phyloP scores from a whole-genome alignment of 1,139 yeast genomes.

The Hyphopichia pseudoburtonii region DNA sequence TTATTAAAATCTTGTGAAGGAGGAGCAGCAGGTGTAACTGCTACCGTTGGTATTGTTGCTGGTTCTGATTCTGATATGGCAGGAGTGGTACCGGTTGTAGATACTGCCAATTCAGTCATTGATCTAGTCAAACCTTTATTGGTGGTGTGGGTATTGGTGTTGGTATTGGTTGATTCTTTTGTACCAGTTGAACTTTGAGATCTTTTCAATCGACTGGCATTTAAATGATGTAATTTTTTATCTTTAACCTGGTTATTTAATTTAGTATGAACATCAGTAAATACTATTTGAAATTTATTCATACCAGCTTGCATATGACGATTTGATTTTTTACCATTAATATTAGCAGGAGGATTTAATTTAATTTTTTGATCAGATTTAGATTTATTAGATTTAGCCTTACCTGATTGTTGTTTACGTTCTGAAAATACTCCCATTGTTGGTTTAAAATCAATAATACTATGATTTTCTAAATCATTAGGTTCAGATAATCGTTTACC shows the following conservation, averaged over 20 bases:
- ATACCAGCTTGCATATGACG: constrained; percentile 46
- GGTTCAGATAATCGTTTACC: constrained; percentile 1
- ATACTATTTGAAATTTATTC: constrained; percentile 54
- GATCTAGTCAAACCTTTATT: background rate
- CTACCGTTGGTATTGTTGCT: background rate
- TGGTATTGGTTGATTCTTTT: constrained; percentile 1
- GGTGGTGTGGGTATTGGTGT: constrained; percentile 1
- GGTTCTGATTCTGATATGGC: background rate
- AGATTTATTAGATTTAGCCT: background rate
- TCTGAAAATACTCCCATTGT: constrained; percentile 48
- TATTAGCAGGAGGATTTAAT: background rate
- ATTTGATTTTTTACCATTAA: constrained; percentile 6
- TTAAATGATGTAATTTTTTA: constrained; percentile 9
- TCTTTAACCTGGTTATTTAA: constrained; percentile 38
- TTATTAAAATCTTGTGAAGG: constrained; percentile 16
- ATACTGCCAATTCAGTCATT: background rate
- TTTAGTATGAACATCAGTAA: constrained; percentile 49
- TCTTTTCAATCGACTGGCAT: constrained; percentile 3
- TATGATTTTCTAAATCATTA: too few relatives aligned
- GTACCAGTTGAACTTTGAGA: background rate
- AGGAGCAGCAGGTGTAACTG: too few relatives aligned
- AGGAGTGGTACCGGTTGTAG: too few relatives aligned
- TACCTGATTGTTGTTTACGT: constrained; percentile 15
- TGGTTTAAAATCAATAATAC: constrained; percentile 26
- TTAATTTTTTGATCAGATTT: background rate